Percentiles rank a stretch among this genome's conserved stretches.
Evolutionary conservation across 768 basidiomycete species (phyloP).

Genomic region (Tricholoma sp.): DNA sequence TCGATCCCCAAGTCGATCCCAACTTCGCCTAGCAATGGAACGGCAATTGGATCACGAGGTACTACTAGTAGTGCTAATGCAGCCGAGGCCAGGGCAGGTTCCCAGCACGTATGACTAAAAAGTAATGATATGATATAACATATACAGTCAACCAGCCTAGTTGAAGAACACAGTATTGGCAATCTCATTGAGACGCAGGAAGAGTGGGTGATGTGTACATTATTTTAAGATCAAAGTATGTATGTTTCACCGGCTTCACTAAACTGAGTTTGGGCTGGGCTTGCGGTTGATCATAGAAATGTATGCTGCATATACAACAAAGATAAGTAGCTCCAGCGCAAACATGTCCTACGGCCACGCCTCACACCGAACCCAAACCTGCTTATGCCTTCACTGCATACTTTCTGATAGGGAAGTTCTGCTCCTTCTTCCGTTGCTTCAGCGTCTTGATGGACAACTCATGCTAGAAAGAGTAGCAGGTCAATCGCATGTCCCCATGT

Average conservation of each 20-base stretch:
- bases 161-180: too few relatives aligned
- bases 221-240: too few relatives aligned
- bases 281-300: slow-evolving; percentile 10
- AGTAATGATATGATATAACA: not conserved
- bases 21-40: not conserved
- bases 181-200: too few relatives aligned
- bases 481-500: not conserved
- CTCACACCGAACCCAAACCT: slow-evolving; percentile 6
- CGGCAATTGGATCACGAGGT: not conserved
- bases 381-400: slow-evolving; percentile 91
- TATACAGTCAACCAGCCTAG: not conserved
- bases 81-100: too few relatives aligned
- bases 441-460: slow-evolving; percentile 83
- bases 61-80: not conserved
- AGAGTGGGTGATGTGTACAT: too few relatives aligned
- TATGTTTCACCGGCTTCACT: too few relatives aligned
- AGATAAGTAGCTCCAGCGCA: slow-evolving; percentile 12
- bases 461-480: slow-evolving; percentile 41
- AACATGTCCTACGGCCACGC: slow-evolving; percentile 7
- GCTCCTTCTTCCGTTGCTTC: slow-evolving; percentile 91
- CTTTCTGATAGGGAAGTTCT: slow-evolving; percentile 90
- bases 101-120: not conserved
- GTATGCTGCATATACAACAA: slow-evolving; percentile 16
- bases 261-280: too few relatives aligned
- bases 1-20: not conserved